These are phyloP conservation scores for Calonectria leucothoes DNA, from an alignment of 2,329 filamentous ascomycete genomes.

Conservation along the genomic window DNA sequence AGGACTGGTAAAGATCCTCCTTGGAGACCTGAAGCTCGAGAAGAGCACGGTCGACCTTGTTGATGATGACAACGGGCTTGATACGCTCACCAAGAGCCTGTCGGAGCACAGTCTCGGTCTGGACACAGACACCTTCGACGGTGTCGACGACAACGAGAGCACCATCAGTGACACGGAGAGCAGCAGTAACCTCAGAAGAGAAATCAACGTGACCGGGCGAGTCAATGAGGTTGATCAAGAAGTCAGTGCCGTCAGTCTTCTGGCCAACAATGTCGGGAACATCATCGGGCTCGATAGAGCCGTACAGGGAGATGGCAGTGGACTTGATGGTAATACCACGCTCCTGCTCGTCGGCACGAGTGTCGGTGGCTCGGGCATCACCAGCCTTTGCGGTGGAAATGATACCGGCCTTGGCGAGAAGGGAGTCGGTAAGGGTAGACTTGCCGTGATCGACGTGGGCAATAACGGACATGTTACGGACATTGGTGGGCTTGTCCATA, in stretches of 20 bases:
- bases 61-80: conserved; percentile 99
- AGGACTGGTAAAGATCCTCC: conserved; percentile 99
- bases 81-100: conserved; percentile 99
- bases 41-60: conserved; percentile 99
- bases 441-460: conserved; percentile 99
- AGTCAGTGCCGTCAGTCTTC: conserved; percentile 91
- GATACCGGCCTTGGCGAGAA: conserved; percentile 99
- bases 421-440: conserved; percentile 98
- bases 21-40: conserved; percentile 98
- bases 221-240: conserved; percentile 99
- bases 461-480: conserved; percentile 99
- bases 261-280: conserved; percentile 93
- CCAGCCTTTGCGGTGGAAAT: conserved; percentile 98
- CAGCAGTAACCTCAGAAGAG: conserved; percentile 99
- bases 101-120: conserved; percentile 99
- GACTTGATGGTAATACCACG: conserved; percentile 99
- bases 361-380: conserved; percentile 96
- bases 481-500: conserved; percentile 84
- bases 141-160: conserved; percentile 99
- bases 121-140: conserved; percentile 99
- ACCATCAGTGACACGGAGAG: conserved; percentile 99
- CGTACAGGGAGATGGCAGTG: conserved; percentile 98
- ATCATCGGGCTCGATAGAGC: conserved; percentile 85
- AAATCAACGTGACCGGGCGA: conserved; percentile 99
- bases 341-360: conserved; percentile 97